A percentile compares a stretch with the other conserved stretches of the same genome.
These are phyloP conservation scores for Exophiala mesophila DNA, from an alignment of 2,329 filamentous ascomycete genomes.

Conservation along the genomic window DNA sequence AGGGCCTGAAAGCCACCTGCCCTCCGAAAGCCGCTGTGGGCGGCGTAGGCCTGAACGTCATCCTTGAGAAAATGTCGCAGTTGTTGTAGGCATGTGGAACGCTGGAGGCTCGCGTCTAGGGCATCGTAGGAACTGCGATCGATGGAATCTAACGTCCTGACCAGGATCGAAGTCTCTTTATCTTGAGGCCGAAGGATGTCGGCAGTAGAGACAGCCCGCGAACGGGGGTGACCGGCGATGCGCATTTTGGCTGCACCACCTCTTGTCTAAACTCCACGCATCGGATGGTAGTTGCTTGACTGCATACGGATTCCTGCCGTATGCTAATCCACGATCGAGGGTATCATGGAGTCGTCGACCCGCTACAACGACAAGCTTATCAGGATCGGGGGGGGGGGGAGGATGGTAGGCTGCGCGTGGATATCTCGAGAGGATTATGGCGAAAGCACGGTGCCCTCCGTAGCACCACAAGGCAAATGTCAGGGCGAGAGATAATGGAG, in stretches of 20 bases:
- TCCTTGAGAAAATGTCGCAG: conserved; percentile 63
- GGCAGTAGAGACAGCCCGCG: conserved; percentile 25
- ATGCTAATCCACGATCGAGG: too few relatives aligned
- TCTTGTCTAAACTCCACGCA: conserved; percentile 18
- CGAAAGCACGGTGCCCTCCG: too few relatives aligned
- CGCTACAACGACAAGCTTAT: too few relatives aligned
- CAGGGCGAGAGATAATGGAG: too few relatives aligned
- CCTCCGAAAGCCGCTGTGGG: conserved; percentile 78
- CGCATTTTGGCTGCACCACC: conserved; percentile 20
- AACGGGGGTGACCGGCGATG: conserved; percentile 17
- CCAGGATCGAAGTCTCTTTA: conserved; percentile 22
- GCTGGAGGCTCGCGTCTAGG: conserved; percentile 34
- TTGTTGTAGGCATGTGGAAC: conserved; percentile 56
- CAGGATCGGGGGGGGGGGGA: too few relatives aligned
- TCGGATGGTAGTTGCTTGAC: conserved; percentile 6
- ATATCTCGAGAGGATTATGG: too few relatives aligned
- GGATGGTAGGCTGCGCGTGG: too few relatives aligned
- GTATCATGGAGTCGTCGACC: too few relatives aligned
- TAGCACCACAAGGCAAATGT: too few relatives aligned
- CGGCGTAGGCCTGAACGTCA: conserved; percentile 43
- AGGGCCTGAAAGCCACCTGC: conserved; percentile 72
- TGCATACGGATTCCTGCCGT: conserved; percentile 14
- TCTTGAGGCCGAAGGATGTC: conserved; percentile 23
- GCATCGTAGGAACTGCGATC: conserved; percentile 29
- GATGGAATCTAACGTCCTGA: conserved; percentile 30